These are phyloP conservation scores for Starmerella bombicola DNA, from an alignment of 805 yeast genomes.

Conservation along the genomic window DNA sequence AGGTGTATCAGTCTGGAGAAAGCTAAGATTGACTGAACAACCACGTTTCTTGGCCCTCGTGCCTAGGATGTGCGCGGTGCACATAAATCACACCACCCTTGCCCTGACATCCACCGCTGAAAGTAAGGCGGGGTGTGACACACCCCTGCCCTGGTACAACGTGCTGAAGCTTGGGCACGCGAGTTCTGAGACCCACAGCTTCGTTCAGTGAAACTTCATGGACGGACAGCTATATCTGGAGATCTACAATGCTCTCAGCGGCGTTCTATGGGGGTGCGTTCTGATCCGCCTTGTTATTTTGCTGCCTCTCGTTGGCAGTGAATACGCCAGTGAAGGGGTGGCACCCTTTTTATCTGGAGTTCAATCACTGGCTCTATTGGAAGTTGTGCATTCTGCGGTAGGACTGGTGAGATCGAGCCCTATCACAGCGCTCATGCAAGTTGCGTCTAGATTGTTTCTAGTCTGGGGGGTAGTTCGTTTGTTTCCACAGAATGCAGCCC, in stretches of 20 bases:
- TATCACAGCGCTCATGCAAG: constrained; percentile 75
- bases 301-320: constrained; percentile 45
- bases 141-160: too few relatives aligned
- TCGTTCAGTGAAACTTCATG: background rate
- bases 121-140: too few relatives aligned
- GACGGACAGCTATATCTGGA: constrained; percentile 29
- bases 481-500: constrained; percentile 60
- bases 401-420: constrained; percentile 82
- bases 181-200: background rate
- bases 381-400: constrained; percentile 59
- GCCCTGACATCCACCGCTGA: too few relatives aligned
- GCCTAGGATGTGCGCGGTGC: too few relatives aligned
- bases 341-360: constrained; percentile 46
- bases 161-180: too few relatives aligned
- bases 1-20: too few relatives aligned
- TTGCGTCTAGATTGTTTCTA: constrained; percentile 66
- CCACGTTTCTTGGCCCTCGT: too few relatives aligned
- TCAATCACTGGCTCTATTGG: constrained; percentile 71
- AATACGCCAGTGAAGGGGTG: constrained; percentile 49
- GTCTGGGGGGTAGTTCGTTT: constrained; percentile 69
- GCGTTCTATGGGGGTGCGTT: constrained; percentile 42
- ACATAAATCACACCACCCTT: too few relatives aligned
- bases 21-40: too few relatives aligned
- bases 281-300: constrained; percentile 35
- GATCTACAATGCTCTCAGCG: constrained; percentile 43